Percentiles rank a stretch among this genome's conserved stretches.
Evolutionary conservation across 2,329 filamentous ascomycete species (phyloP).

Genomic region (Trichoderma koningii): DNA sequence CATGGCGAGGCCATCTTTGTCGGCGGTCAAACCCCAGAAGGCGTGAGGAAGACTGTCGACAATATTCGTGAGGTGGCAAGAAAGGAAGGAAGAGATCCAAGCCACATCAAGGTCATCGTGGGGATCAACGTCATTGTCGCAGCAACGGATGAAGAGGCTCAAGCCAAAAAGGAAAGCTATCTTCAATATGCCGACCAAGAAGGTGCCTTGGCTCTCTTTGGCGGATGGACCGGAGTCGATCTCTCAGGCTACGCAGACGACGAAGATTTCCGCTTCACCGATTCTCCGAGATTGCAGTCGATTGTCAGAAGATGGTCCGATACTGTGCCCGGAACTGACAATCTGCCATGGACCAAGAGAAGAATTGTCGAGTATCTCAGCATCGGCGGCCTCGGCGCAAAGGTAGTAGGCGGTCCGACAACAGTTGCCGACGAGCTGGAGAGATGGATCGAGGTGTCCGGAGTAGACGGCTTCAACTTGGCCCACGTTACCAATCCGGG

Average conservation of each 20-base stretch:
- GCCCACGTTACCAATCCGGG: constrained; percentile 53
- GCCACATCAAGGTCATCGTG: constrained; percentile 24
- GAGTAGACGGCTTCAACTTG: constrained; percentile 42
- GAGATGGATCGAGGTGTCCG: constrained; percentile 44
- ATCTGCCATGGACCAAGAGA: constrained; percentile 55
- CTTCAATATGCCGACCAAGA: constrained; percentile 23
- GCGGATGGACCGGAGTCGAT: constrained; percentile 24
- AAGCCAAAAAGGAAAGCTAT: constrained; percentile 18
- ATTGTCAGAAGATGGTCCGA: constrained; percentile 29
- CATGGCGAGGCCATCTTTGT: constrained; percentile 25
- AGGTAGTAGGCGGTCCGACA: constrained; percentile 48
- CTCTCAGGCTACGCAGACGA: constrained; percentile 23
- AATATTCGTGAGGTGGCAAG: constrained; percentile 15
- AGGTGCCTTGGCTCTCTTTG: constrained; percentile 23
- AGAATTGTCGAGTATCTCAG: constrained; percentile 58
- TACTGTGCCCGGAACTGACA: constrained; percentile 27
- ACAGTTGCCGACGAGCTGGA: constrained; percentile 52
- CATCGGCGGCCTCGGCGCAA: constrained; percentile 52
- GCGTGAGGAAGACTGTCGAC: constrained; percentile 17
- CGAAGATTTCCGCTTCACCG: constrained; percentile 23
- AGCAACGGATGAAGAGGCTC: constrained; percentile 23
- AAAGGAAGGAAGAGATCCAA: constrained; percentile 12
- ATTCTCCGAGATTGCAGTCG: constrained; percentile 23
- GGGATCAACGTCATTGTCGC: constrained; percentile 23
- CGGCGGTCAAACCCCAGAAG: constrained; percentile 19